Conservation (phyloP, 352 stramenopile genomes). For the Globisporangium cystogenes region DNA sequence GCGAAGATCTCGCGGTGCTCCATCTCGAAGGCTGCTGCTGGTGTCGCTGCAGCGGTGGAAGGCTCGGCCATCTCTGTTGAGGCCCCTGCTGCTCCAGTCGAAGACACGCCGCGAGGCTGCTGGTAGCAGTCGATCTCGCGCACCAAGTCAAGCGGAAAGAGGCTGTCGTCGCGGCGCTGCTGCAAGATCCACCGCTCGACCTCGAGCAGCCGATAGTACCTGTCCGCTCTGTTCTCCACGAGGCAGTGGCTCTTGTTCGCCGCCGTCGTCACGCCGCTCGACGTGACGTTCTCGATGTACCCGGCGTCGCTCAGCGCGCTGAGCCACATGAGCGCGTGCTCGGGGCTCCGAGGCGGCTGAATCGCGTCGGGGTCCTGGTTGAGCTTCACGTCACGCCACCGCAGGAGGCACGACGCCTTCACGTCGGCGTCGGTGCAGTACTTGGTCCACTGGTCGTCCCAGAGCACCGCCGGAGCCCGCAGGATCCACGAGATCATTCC, state of each 20-base stretch:
- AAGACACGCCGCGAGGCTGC: not conserved
- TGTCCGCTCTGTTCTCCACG: constrained; percentile 39
- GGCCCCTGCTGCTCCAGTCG: not conserved
- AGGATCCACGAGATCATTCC: constrained; percentile 62
- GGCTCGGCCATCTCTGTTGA: not conserved
- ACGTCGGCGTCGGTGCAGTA: constrained; percentile 32
- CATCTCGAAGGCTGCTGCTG: constrained; percentile 6
- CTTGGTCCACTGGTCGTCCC: constrained; percentile 46
- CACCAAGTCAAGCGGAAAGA: constrained; percentile 66
- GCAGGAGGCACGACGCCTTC: constrained; percentile 18
- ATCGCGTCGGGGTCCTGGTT: constrained; percentile 44
- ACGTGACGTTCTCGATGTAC: constrained; percentile 47
- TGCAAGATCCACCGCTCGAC: constrained; percentile 46
- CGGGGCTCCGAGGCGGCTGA: constrained; percentile 24
- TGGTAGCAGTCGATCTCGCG: constrained; percentile 50
- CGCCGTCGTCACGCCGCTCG: constrained; percentile 9
- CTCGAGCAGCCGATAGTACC: constrained; percentile 48
- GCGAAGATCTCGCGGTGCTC: constrained; percentile 25
- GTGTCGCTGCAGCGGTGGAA: not conserved
- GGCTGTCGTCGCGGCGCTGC: constrained; percentile 23
- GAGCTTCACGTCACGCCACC: constrained; percentile 29
- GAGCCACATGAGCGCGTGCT: constrained; percentile 43
- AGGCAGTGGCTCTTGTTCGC: constrained; percentile 32
- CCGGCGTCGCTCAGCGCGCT: constrained; percentile 51
- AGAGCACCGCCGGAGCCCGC: constrained; percentile 32